Conservation (phyloP, 2,329 filamentous ascomycete species). For the Penicillium capsulatum region DNA sequence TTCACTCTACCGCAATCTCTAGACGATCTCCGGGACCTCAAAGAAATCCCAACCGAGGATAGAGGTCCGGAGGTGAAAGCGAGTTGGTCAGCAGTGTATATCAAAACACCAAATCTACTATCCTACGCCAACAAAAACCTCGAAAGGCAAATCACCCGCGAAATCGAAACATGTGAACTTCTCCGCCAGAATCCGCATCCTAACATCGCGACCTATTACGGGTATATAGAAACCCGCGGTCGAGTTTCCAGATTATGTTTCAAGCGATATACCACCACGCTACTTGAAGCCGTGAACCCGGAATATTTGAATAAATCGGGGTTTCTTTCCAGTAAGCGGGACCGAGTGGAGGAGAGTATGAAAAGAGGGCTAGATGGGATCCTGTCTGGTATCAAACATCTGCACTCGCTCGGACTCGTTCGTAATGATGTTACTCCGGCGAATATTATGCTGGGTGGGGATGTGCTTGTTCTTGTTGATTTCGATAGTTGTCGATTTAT, state of each 20-base stretch:
- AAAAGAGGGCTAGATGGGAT: conserved; percentile 17
- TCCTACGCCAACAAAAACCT: conserved; percentile 14
- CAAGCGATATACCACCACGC: conserved; percentile 19
- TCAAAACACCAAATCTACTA: conserved; percentile 23
- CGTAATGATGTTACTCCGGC: conserved; percentile 31
- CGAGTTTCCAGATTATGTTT: conserved; percentile 27
- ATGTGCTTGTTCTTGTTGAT: conserved; percentile 27
- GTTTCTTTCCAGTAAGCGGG: conserved; percentile 19
- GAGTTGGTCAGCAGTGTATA: conserved; percentile 18
- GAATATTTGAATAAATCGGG: conserved; percentile 11
- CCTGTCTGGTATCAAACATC: conserved; percentile 26
- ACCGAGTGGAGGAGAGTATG: conserved; percentile 14
- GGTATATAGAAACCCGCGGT: conserved; percentile 13
- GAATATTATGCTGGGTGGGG: conserved; percentile 31
- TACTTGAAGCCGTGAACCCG: conserved; percentile 24
- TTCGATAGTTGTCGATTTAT: conserved; percentile 29
- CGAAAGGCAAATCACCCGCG: conserved; percentile 17
- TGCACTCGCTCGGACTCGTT: conserved; percentile 27
- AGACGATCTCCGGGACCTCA: conserved; percentile 14
- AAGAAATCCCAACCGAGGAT: conserved; percentile 15
- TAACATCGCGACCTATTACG: conserved; percentile 26
- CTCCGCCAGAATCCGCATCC: conserved; percentile 25
- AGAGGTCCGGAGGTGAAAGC: conserved; percentile 13
- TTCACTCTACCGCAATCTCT: conserved; percentile 12
- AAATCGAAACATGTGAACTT: conserved; percentile 23